A percentile compares a stretch with the other conserved stretches of the same genome.
These are phyloP conservation scores for Epichloe scottii DNA, from an alignment of 2,329 filamentous ascomycete genomes.

Conservation along the genomic window DNA sequence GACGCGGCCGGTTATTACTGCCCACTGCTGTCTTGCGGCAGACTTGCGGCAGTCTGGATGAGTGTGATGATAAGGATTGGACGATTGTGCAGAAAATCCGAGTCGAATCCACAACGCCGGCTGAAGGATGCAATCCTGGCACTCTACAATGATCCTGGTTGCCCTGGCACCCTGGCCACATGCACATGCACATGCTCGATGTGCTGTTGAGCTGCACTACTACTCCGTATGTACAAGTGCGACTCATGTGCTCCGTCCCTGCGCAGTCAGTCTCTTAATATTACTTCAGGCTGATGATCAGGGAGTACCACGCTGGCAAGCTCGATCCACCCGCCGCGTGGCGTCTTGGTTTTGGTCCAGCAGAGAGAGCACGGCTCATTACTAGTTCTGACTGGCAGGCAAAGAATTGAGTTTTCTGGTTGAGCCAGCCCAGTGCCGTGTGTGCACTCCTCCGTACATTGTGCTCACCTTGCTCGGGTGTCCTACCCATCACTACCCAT, in stretches of 20 bases:
- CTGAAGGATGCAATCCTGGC: not conserved
- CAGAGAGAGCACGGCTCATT: not conserved
- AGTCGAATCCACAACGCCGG: not conserved
- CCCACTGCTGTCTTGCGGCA: too few species aligned
- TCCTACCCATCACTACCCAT: too few species aligned
- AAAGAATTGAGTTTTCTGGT: not conserved
- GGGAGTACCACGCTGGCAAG: not conserved
- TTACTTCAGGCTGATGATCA: not conserved
- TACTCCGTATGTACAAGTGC: not conserved
- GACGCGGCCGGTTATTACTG: too few species aligned
- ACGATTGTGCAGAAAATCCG: not conserved
- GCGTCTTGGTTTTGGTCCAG: slow-evolving; percentile 4
- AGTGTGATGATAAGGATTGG: not conserved
- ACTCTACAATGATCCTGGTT: not conserved
- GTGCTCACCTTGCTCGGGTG: too few species aligned
- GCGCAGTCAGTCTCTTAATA: not conserved
- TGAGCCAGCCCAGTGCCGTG: not conserved
- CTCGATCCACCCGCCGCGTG: slow-evolving; percentile 1
- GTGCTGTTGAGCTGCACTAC: too few species aligned
- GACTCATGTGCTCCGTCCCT: not conserved
- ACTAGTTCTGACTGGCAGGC: not conserved
- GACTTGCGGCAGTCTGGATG: too few species aligned
- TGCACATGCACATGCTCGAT: not conserved
- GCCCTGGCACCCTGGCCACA: not conserved
- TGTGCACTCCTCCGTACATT: too few species aligned